phyloP scores from a whole-genome alignment of 768 basidiomycete species.

The Agaricus blazei region DNA sequence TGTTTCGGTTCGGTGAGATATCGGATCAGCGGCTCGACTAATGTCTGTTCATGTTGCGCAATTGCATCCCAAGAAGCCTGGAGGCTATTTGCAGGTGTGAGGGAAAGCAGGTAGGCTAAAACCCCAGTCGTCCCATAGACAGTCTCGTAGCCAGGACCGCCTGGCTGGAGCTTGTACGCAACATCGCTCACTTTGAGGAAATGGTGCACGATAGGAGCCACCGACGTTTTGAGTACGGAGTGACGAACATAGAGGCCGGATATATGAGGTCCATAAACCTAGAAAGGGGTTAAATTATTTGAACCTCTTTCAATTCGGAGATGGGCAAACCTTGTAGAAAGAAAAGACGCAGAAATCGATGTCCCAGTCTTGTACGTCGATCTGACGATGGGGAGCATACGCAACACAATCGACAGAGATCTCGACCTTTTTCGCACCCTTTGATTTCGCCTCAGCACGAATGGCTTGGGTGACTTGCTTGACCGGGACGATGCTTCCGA shows the following conservation, averaged over 20 bases:
- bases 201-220: slow-evolving; percentile 62
- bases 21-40: slow-evolving; percentile 48
- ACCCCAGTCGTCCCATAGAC: slow-evolving; percentile 58
- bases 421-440: slow-evolving; percentile 58
- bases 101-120: slow-evolving; percentile 56
- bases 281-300: background rate
- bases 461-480: slow-evolving; percentile 49
- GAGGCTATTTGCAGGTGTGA: slow-evolving; percentile 45
- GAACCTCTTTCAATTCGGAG: background rate
- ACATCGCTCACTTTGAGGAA: slow-evolving; percentile 47
- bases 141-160: slow-evolving; percentile 72
- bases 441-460: slow-evolving; percentile 41
- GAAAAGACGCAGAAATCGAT: slow-evolving; percentile 70
- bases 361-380: slow-evolving; percentile 75
- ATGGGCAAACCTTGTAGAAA: slow-evolving; percentile 60
- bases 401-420: slow-evolving; percentile 75
- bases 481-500: slow-evolving; percentile 62
- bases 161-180: slow-evolving; percentile 64
- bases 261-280: slow-evolving; percentile 76
- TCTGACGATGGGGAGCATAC: slow-evolving; percentile 66
- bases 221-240: slow-evolving; percentile 41
- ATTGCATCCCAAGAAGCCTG: slow-evolving; percentile 52
- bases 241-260: slow-evolving; percentile 60
- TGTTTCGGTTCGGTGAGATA: slow-evolving; percentile 50
- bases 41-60: slow-evolving; percentile 52